Evolutionary conservation across 192 early-diverging fungal species (phyloP), one percentile per base, ranked within the genome.

Genomic region (Rhizoclosmatium globosum): DNA sequence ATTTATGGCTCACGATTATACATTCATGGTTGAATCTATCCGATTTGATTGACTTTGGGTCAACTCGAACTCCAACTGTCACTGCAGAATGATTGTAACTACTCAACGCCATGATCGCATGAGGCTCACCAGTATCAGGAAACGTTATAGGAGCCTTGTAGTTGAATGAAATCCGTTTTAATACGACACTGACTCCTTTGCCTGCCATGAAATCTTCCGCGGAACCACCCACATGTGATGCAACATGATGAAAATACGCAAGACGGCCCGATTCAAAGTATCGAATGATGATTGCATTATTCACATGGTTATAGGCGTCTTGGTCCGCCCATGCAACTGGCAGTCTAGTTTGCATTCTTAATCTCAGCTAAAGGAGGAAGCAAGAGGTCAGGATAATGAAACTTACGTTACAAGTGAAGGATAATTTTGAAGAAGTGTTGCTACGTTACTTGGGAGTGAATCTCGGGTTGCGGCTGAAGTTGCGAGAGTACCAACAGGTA

Each of bases 171-270:
- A 80, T 21, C 4, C 75, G 64, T 57, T 86, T 85, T 13, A 83
- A 77, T 45, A 88, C 88, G 31, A 79, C 69, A 1, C 88, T 85
- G 44, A 85, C 60, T 53, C 31, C 69, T n/a, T 38, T 46, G 15
- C 47, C 80, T 19, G 13, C 7, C 59, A 86, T 84, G 78, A 82
- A 82, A 3, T 50, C 57, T 23, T 58, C 64, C 53, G 76, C 77
- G 1, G 68, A 74, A 2, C 42, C 9, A 41, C 53, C 42, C 42
- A 82, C 62, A 38, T 70, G 43, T 19, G 67, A 58, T 39, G 44
- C 60, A n/a, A 84, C 2, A 45, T 83, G 86, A 59, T 87, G 77
- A 69, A 87, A 87, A 58, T 85, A 87, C 4, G 81, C 83, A 39
- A 83, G 73, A 0, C 82, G 69, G 6, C 72, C 72, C 1, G 72